Evolutionary conservation across 768 basidiomycete species (phyloP), one percentile per base, ranked within the genome.

Genomic region (Boletus sensibilis): DNA sequence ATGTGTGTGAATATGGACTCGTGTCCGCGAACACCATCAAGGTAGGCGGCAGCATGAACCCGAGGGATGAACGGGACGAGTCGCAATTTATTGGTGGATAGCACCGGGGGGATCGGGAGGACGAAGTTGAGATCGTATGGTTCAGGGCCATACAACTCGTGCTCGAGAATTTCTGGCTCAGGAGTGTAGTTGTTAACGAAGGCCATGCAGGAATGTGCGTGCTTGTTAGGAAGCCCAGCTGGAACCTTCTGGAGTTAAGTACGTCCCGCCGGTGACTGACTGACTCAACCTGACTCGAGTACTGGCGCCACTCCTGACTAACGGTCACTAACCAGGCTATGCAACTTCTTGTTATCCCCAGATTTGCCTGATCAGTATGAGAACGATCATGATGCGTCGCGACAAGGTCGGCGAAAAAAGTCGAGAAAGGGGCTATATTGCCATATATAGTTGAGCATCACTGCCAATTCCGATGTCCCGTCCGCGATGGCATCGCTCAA

Each of bases 51-150:
- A 12, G 61, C 58, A 46, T 69, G 67, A 31, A 59, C 35, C 0
- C 61, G 55, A 40, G 67, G 69, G 13, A 67, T 39, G 47, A 67
- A 70, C 4, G 63, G 61, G 41, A 61, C 50, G 47, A 70, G 64
- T 31, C 49, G 60, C 18, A 66, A 12, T 34, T 62, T 65, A 25
- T 57, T 20, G 3, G 59, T 64, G 9, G 55, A 59, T 6, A 70
- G 29, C 2, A 53, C 53, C 5, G 53, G 50, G 16, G 61, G 61
- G 14, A 55, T 29, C 1, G 56, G 56, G 39, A 65, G 42, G 38
- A 57, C 33, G 18, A 61, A 70, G 44, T 68, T 65, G 37, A 65
- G 21, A 34, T 75, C 65, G 8, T 68, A 66, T 13, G 68, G 68
- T 20, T 71, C 66, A 5, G 65, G 66, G 3, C 68, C 61, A 29